Evolutionary conservation across 768 basidiomycete genomes (phyloP), one percentile per base, ranked within the genome.

Genomic region (Coprinopsis sp.): DNA sequence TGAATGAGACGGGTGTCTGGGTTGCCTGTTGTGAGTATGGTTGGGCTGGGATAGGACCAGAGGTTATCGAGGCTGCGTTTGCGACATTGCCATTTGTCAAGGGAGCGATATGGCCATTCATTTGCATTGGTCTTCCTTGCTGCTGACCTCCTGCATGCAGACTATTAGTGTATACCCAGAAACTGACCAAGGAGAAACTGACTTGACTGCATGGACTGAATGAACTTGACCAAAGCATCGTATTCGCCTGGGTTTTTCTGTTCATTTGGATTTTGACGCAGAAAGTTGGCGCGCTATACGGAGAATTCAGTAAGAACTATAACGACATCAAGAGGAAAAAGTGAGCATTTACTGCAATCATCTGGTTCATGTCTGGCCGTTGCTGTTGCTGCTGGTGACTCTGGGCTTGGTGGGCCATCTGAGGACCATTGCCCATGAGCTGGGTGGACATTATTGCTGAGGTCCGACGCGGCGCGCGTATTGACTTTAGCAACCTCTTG

Each of bases 1-100:
- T 84, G 59, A 94, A 91, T 4, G 86, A 84, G 24, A 91, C 80
- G 30, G 88, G 85, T 0, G 86, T 84, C 23, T 79, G 79, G 1
- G 71, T 58, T 11, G 82, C 74, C 19, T n/a, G n/a, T n/a, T 72
- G 59, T 29, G 76, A 67, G 7, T 77, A 79, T 6, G 75, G 33
- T 12, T 78, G 78, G 1, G 71, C 58, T 13, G 81, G 76, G 19
- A 72, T 61, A 34, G 76, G 69, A 5, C 79, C 81, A 4, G 75
- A 69, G 11, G 72, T 63, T 45, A 78, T 61, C 33, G 77, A 69
- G 34, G 63, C 61, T 11, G 71, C 64, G 23, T 62, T 57, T 37
- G 72, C 58, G 28, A 41, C 39, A 24, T 67, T 60, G 46, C 73
- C 69, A 55, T 77, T 76, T 22, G 69, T 63, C 28, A 74, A 58